These are phyloP conservation scores for Diddensiella transvaalensis DNA, from an alignment of 805 yeast species.

Conservation along the genomic window DNA sequence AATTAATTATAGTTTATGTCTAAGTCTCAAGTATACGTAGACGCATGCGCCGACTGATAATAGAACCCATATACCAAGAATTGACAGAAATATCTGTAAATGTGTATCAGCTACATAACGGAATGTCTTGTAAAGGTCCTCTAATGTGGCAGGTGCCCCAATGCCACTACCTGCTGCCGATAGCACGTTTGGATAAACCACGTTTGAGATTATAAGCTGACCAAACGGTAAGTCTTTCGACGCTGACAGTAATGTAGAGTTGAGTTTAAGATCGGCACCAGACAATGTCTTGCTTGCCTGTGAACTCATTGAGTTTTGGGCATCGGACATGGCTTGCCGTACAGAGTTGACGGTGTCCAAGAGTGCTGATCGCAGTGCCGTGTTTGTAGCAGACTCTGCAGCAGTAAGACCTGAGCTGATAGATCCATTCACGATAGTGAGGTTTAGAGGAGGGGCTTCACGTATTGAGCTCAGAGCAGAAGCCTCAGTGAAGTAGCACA, in stretches of 20 bases:
- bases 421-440: not conserved
- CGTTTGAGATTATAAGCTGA: not conserved
- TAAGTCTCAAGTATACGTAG: conserved; percentile 28
- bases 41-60: conserved; percentile 1
- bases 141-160: not conserved
- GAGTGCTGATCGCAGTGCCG: not conserved
- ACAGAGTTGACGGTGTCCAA: not conserved
- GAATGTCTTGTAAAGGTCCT: not conserved
- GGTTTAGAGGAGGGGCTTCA: not conserved
- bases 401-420: not conserved
- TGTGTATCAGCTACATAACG: conserved; percentile 8
- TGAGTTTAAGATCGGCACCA: not conserved
- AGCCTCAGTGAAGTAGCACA: not conserved
- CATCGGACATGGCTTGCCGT: not conserved
- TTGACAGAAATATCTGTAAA: conserved; percentile 3
- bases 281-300: not conserved
- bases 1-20: conserved; percentile 30
- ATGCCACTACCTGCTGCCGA: not conserved
- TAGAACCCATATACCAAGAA: conserved; percentile 12
- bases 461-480: not conserved
- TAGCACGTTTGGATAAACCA: not conserved
- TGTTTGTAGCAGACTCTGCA: not conserved
- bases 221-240: not conserved
- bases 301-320: not conserved
- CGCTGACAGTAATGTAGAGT: not conserved